Conservation (phyloP, 495 filamentous ascomycete species). For the Trichocladium uniseriatum region DNA sequence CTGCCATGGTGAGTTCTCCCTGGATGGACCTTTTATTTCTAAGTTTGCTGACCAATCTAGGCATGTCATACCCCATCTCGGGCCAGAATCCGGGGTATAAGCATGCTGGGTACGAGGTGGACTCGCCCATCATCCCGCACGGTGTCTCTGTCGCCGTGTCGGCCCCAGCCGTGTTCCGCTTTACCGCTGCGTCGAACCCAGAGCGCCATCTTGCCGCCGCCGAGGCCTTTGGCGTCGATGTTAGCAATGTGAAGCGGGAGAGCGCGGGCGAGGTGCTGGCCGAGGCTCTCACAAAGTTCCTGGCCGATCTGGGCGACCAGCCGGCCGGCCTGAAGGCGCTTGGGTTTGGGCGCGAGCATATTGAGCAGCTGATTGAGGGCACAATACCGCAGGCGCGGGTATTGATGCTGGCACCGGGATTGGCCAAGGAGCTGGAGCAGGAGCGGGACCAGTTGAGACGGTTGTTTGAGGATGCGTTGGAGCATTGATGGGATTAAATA, state of each 20-base stretch:
- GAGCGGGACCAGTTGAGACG: constrained; percentile 41
- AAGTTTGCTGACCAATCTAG: constrained; percentile 14
- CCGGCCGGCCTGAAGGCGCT: constrained; percentile 75
- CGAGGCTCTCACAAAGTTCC: constrained; percentile 70
- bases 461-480: constrained; percentile 43
- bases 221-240: constrained; percentile 83
- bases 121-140: constrained; percentile 78
- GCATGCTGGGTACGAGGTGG: constrained; percentile 72
- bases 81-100: constrained; percentile 86
- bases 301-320: constrained; percentile 78
- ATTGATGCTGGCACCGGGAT: constrained; percentile 78
- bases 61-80: constrained; percentile 93
- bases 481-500: constrained; percentile 23
- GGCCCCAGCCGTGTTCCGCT: constrained; percentile 86
- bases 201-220: constrained; percentile 84
- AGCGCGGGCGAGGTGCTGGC: constrained; percentile 78
- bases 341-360: constrained; percentile 64
- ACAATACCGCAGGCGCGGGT: constrained; percentile 88
- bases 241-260: constrained; percentile 73
- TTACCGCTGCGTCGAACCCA: constrained; percentile 83
- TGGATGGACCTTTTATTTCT: not conserved
- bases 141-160: constrained; percentile 93
- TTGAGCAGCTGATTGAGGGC: constrained; percentile 80
- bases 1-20: constrained; percentile 58
- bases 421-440: constrained; percentile 64